Evolutionary conservation across 1,284 basidiomycete species (phyloP).

Genomic region (Sphagnurus paluster): DNA sequence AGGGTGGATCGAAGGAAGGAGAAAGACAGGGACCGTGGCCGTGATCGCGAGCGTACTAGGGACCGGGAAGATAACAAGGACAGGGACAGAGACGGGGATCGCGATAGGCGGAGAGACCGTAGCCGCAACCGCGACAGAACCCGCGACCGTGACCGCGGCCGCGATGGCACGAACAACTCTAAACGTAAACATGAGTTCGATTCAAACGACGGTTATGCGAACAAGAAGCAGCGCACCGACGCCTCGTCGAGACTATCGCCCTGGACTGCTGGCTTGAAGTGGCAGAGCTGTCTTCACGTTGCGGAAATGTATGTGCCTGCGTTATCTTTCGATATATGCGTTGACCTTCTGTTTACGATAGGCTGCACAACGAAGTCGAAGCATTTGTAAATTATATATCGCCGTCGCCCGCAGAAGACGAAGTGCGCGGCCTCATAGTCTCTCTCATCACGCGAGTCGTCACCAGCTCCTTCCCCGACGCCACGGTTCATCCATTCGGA

Average conservation of each 20-base stretch:
- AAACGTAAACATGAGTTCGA: constrained; percentile 43
- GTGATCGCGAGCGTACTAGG: constrained; percentile 24
- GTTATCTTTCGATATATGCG: constrained; percentile 12
- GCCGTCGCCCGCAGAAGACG: constrained; percentile 84
- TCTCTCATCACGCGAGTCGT: constrained; percentile 73
- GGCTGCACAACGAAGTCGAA: constrained; percentile 83
- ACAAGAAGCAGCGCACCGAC: constrained; percentile 59
- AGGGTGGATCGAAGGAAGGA: constrained; percentile 15
- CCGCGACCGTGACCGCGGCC: constrained; percentile 20
- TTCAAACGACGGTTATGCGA: constrained; percentile 50
- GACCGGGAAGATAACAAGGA: constrained; percentile 21
- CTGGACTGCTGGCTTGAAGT: constrained; percentile 79
- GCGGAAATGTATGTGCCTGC: constrained; percentile 69
- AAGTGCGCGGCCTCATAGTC: constrained; percentile 79
- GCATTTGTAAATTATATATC: constrained; percentile 89
- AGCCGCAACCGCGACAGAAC: constrained; percentile 19
- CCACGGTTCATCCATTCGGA: constrained; percentile 86
- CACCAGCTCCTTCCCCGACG: constrained; percentile 71
- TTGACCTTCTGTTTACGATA: constrained; percentile 14
- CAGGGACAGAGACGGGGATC: constrained; percentile 25
- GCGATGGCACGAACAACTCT: constrained; percentile 31
- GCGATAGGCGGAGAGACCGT: constrained; percentile 30
- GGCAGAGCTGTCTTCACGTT: constrained; percentile 76
- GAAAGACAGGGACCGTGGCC: constrained; percentile 13
- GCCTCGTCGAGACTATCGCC: constrained; percentile 68